Percentiles rank a stretch among this genome's conserved stretches.
Conservation (phyloP, 768 basidiomycete species). For the Tulasnella sp. region DNA sequence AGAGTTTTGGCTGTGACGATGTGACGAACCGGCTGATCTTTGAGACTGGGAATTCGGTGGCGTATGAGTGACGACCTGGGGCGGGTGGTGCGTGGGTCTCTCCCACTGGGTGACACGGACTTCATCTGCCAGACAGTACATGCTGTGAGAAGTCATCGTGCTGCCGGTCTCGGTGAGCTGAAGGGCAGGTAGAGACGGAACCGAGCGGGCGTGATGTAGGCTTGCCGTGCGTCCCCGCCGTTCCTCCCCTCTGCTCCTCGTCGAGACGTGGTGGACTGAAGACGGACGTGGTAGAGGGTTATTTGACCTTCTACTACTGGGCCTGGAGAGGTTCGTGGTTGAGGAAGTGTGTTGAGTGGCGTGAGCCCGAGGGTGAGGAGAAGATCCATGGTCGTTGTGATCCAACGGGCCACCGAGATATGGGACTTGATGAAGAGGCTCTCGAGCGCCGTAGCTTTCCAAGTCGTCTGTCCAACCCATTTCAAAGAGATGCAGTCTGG, state of each 20-base stretch:
- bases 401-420: background rate
- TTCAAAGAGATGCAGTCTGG: background rate
- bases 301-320: too few species aligned
- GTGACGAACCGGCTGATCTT: background rate
- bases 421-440: background rate
- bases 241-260: background rate
- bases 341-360: too few species aligned
- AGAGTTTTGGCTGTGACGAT: background rate
- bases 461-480: background rate
- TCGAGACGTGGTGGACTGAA: background rate
- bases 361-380: background rate
- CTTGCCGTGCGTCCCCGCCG: background rate
- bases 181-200: background rate
- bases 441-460: background rate
- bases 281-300: too few species aligned
- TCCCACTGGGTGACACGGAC: background rate
- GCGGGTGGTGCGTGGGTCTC: background rate
- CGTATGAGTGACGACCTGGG: background rate
- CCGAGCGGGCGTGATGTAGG: background rate
- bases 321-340: too few species aligned
- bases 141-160: background rate
- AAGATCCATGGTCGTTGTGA: background rate
- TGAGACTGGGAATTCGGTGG: background rate
- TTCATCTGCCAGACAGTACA: background rate
- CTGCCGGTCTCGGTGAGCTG: background rate